A percentile compares a stretch with the other conserved stretches of the same genome.
Evolutionary conservation across 352 stramenopile genomes (phyloP).

Genomic region (Phytophthora fragariaefolia): DNA sequence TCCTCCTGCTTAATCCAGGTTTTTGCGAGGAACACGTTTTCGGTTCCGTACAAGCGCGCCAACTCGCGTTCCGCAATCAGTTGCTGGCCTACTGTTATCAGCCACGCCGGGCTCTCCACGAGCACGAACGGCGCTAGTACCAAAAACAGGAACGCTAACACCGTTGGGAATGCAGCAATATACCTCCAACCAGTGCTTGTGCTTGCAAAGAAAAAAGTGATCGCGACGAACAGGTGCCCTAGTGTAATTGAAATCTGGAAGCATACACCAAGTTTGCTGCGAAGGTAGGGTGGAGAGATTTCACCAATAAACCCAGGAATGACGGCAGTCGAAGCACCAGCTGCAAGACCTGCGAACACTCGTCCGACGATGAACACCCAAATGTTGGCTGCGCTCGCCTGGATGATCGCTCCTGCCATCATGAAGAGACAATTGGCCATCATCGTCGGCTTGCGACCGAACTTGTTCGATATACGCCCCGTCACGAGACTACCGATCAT

Average conservation of each 20-base stretch:
- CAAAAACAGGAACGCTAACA: constrained; percentile 47
- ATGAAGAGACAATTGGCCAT: constrained; percentile 53
- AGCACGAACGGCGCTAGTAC: constrained; percentile 45
- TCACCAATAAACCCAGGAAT: constrained; percentile 58
- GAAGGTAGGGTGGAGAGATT: constrained; percentile 49
- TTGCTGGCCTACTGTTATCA: constrained; percentile 38
- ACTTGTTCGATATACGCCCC: constrained; percentile 45
- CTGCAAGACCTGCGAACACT: constrained; percentile 55
- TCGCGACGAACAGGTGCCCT: constrained; percentile 50
- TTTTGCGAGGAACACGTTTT: constrained; percentile 40
- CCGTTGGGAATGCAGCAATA: constrained; percentile 51
- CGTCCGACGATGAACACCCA: constrained; percentile 48
- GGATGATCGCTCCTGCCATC: constrained; percentile 45
- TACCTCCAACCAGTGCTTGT: constrained; percentile 58
- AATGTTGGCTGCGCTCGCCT: constrained; percentile 32
- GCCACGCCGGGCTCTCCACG: constrained; percentile 59
- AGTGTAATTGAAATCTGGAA: constrained; percentile 61
- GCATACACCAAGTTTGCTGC: constrained; percentile 40
- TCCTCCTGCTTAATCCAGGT: constrained; percentile 48
- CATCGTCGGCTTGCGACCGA: constrained; percentile 46
- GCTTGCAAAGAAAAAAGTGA: constrained; percentile 62
- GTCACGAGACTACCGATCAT: constrained; percentile 56
- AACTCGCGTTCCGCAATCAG: constrained; percentile 38
- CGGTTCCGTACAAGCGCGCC: constrained; percentile 37
- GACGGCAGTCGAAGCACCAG: constrained; percentile 43